phyloP scores from a whole-genome alignment of 768 basidiomycete genomes.

The Mycena alexandri region DNA sequence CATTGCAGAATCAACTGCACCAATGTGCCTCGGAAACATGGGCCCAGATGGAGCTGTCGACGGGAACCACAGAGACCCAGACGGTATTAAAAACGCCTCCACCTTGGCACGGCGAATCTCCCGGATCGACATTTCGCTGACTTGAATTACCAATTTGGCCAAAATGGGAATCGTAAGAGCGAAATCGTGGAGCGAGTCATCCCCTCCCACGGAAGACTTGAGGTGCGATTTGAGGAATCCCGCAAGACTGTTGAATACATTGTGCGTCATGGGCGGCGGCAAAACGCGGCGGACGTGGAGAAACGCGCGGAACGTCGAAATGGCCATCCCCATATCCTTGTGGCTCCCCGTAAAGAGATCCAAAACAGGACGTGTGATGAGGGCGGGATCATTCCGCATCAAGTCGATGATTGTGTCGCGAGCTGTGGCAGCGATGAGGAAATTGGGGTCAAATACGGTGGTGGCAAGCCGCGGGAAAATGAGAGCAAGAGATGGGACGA shows the following conservation, averaged over 20 bases:
- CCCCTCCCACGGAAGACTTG: conserved; percentile 57
- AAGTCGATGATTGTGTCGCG: conserved; percentile 70
- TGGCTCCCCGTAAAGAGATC: conserved; percentile 69
- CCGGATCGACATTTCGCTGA: conserved; percentile 78
- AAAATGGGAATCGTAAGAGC: conserved; percentile 70
- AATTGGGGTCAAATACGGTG: conserved; percentile 66
- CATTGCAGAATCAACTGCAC: conserved; percentile 50
- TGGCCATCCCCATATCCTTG: conserved; percentile 59
- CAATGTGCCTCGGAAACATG: conserved; percentile 70
- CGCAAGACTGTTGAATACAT: conserved; percentile 76
- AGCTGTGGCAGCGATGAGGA: conserved; percentile 67
- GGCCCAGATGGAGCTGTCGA: conserved; percentile 64
- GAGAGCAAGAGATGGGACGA: conserved; percentile 70
- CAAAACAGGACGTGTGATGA: conserved; percentile 73
- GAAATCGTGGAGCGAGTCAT: conserved; percentile 64
- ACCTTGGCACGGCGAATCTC: conserved; percentile 81
- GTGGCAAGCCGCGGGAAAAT: conserved; percentile 67
- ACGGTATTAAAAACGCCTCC: conserved; percentile 75
- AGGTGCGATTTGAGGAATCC: conserved; percentile 69
- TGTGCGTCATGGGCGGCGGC: conserved; percentile 75
- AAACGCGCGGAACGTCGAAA: conserved; percentile 66
- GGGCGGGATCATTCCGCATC: conserved; percentile 80
- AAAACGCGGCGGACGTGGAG: conserved; percentile 67
- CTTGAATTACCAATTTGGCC: conserved; percentile 69
- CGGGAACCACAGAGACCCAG: conserved; percentile 79